These are phyloP conservation scores for Lasiosphaeria miniovina DNA, from an alignment of 495 filamentous ascomycete species.

Conservation along the genomic window DNA sequence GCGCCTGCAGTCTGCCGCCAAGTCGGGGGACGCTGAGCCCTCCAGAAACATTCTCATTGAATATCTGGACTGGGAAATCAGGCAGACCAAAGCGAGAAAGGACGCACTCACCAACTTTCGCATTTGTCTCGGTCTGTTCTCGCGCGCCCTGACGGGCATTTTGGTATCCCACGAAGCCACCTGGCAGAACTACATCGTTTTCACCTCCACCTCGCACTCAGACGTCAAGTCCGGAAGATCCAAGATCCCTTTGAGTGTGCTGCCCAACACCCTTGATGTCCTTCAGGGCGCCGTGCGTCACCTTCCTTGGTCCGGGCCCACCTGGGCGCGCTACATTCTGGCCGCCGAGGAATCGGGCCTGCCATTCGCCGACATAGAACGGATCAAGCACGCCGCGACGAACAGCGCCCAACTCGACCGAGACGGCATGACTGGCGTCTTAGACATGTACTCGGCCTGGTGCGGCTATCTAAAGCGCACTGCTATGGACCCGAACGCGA, in stretches of 20 bases:
- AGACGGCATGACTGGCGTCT: conserved; percentile 74
- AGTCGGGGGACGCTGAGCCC: conserved; percentile 54
- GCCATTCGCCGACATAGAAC: conserved; percentile 74
- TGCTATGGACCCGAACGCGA: conserved; percentile 71
- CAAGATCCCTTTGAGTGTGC: conserved; percentile 28
- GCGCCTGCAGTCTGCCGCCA: conserved; percentile 56
- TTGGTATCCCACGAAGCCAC: conserved; percentile 66
- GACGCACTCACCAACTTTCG: conserved; percentile 48
- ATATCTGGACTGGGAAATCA: conserved; percentile 83
- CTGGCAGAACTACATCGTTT: conserved; percentile 81
- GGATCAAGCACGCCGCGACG: conserved; percentile 89
- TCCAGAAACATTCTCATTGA: conserved; percentile 61
- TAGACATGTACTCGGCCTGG: conserved; percentile 90
- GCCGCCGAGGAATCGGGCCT: conserved; percentile 72
- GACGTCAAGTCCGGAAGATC: conserved; percentile 32
- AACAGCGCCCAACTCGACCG: conserved; percentile 69
- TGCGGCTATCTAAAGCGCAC: conserved; percentile 83
- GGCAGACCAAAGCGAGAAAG: conserved; percentile 49
- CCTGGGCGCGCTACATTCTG: conserved; percentile 88
- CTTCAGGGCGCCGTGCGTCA: conserved; percentile 75
- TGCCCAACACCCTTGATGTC: conserved; percentile 46
- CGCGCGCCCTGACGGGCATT: conserved; percentile 64
- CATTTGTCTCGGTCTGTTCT: conserved; percentile 70
- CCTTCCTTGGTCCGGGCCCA: conserved; percentile 84
- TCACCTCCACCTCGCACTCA: conserved; percentile 50